Percentiles rank a stretch among this genome's conserved stretches.
These are phyloP conservation scores for Oryza punctata DNA, from an alignment of 176 grass and related monocot genomes.

Conservation along the genomic window DNA sequence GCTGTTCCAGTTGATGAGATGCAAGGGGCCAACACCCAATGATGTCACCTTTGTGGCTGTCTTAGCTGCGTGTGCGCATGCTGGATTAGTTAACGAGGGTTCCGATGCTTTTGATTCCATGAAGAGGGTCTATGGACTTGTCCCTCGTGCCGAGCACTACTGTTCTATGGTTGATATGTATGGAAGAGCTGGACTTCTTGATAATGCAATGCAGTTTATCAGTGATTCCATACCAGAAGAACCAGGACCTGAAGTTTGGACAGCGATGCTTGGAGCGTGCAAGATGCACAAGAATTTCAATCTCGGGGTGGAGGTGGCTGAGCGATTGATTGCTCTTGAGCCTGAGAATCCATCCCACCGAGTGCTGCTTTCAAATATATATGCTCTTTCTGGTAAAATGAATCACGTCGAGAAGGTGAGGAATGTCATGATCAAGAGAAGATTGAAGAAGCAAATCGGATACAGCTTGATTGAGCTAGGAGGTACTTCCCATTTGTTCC, in stretches of 20 bases:
- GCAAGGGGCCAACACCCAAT: constrained; percentile 51
- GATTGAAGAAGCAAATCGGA: constrained; percentile 71
- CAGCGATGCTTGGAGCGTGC: constrained; percentile 80
- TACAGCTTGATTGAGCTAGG: constrained; percentile 81
- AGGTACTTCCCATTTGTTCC: constrained; percentile 60
- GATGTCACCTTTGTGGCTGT: constrained; percentile 81
- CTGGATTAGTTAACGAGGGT: constrained; percentile 64
- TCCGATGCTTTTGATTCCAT: constrained; percentile 59
- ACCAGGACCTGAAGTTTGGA: constrained; percentile 70
- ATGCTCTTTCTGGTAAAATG: constrained; percentile 75
- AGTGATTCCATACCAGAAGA: constrained; percentile 42
- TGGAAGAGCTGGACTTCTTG: constrained; percentile 74
- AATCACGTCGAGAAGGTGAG: constrained; percentile 69
- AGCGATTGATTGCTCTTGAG: constrained; percentile 60
- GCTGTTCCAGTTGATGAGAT: constrained; percentile 60
- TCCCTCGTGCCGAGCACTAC: constrained; percentile 67
- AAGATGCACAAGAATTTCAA: constrained; percentile 78
- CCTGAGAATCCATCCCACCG: constrained; percentile 69
- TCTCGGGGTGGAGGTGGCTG: constrained; percentile 53
- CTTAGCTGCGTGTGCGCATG: constrained; percentile 75
- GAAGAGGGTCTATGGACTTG: constrained; percentile 64
- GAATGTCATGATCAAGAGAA: constrained; percentile 58
- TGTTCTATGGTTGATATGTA: constrained; percentile 92
- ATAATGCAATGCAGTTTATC: constrained; percentile 72
- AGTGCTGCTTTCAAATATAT: constrained; percentile 82